A percentile compares a stretch with the other conserved stretches of the same genome.
phyloP scores from a whole-genome alignment of 495 filamentous ascomycete genomes.

The Penicillium bovifimosum region DNA sequence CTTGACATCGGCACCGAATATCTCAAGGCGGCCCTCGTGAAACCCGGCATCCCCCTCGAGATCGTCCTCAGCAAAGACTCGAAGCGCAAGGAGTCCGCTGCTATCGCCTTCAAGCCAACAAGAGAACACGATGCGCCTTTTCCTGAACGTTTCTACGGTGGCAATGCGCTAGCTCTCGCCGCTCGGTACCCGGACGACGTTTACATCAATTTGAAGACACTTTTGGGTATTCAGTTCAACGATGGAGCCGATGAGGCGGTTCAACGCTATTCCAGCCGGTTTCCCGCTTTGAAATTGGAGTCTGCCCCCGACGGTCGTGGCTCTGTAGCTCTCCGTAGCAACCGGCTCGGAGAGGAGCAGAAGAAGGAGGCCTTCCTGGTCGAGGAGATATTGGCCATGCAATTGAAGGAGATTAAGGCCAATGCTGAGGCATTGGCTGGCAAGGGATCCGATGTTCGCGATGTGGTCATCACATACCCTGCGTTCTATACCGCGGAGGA shows the following conservation, averaged over 20 bases:
- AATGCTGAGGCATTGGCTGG: slow-evolving; percentile 86
- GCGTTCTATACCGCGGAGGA: slow-evolving; percentile 86
- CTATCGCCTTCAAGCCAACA: slow-evolving; percentile 87
- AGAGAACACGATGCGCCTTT: slow-evolving; percentile 54
- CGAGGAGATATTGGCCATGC: slow-evolving; percentile 95
- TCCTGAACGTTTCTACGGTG: slow-evolving; percentile 87
- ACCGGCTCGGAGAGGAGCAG: slow-evolving; percentile 57
- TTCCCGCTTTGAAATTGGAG: slow-evolving; percentile 57
- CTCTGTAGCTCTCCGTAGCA: slow-evolving; percentile 72
- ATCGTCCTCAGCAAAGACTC: slow-evolving; percentile 99
- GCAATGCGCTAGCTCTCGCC: slow-evolving; percentile 80
- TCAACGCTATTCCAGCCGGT: slow-evolving; percentile 59
- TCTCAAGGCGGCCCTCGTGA: slow-evolving; percentile 93
- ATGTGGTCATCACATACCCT: slow-evolving; percentile 88
- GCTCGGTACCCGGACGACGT: slow-evolving; percentile 88
- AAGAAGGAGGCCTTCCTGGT: slow-evolving; percentile 69
- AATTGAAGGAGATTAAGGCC: slow-evolving; percentile 77
- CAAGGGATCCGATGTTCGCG: slow-evolving; percentile 64
- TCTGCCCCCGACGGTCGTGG: slow-evolving; percentile 49
- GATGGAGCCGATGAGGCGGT: slow-evolving; percentile 52
- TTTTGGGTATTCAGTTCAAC: slow-evolving; percentile 65
- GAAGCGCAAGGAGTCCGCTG: slow-evolving; percentile 87
- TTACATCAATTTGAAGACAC: slow-evolving; percentile 84
- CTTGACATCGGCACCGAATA: slow-evolving; percentile 96
- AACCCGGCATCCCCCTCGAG: slow-evolving; percentile 95